Base-by-base conservation (phyloP, 2,329 filamentous ascomycete species). In the Fusarium sp. region DNA sequence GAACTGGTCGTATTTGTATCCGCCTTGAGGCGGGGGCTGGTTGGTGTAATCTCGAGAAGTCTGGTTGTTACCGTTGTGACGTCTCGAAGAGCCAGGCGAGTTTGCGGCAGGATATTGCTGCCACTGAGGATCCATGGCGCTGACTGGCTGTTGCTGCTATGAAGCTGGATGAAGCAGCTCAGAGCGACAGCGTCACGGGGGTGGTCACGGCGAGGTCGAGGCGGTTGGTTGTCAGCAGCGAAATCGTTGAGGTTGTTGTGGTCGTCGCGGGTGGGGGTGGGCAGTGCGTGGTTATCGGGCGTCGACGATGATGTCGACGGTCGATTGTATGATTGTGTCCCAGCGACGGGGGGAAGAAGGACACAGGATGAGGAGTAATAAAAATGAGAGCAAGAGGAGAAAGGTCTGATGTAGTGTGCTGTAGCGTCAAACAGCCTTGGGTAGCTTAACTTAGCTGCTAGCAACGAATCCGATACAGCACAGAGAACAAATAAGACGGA, bases 1-100 rank as follows among this genome's bases (percentile, higher is more conserved):
- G 78, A 91, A 92, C 76, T 89, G 85, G 73, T 92, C 89, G 79
- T 92, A 92, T 73, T 89, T 89, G 81, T 88, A 92, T 77, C 84
- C 85, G 70, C 85, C 83, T 51, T 88, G 85, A 64, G 87, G 70
- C 60, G 73, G 69, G 61, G 75, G 62, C 63, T 74, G 79, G 67
- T 71, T 74, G 47, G 83, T 77, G 77, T 86, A 86, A 74, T 87
- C 83, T 76, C 82, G 79, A 67, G 84, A 80, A 73, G 83, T 82
- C 70, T 85, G 81, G 61, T 72, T 68, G 69, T 65, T 79, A 72
- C 85, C 85, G 80, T 88, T 90, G 80, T 90, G 91, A 82, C 90
- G 88, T 81, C 87, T 86, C 77, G 90, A 85, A 78, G 87, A 86
- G 77, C 85, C 86, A 76, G 86, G 81, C 79, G 89, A 83, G 69